These are phyloP conservation scores for Cutaneotrichosporon sp. DNA, from an alignment of 1,284 basidiomycete species.

Conservation along the genomic window DNA sequence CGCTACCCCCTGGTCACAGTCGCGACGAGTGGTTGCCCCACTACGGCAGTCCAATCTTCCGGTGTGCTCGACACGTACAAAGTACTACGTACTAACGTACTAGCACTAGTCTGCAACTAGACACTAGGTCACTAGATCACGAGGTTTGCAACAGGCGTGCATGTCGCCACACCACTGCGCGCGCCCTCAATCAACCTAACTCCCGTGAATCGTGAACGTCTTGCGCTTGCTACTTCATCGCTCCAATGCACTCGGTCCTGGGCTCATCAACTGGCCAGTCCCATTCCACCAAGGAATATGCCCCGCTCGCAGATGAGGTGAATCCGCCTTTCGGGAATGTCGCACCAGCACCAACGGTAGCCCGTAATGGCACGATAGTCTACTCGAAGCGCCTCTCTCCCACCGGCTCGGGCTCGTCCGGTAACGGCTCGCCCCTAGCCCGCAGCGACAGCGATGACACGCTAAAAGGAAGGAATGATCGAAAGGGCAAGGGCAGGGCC, in stretches of 20 bases:
- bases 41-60: too few relatives aligned
- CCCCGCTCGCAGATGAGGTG: constrained; percentile 37
- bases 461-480: constrained; percentile 6
- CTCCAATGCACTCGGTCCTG: too few relatives aligned
- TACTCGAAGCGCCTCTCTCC: constrained; percentile 21
- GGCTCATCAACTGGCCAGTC: background rate
- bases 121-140: too few relatives aligned
- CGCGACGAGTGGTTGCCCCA: too few relatives aligned
- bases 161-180: too few relatives aligned
- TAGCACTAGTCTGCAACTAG: too few relatives aligned
- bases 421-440: background rate
- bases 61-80: too few relatives aligned
- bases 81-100: too few relatives aligned
- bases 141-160: too few relatives aligned
- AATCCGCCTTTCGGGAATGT: constrained; percentile 32
- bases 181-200: too few relatives aligned
- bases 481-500: constrained; percentile 18
- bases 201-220: background rate
- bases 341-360: constrained; percentile 25
- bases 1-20: too few relatives aligned
- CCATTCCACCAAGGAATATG: constrained; percentile 25
- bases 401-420: background rate
- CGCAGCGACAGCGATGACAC: constrained; percentile 30
- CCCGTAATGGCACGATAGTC: constrained; percentile 35
- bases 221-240: background rate